Base-by-base conservation (phyloP, 352 stramenopile genomes). In the Phytophthora pseudosyringae region DNA sequence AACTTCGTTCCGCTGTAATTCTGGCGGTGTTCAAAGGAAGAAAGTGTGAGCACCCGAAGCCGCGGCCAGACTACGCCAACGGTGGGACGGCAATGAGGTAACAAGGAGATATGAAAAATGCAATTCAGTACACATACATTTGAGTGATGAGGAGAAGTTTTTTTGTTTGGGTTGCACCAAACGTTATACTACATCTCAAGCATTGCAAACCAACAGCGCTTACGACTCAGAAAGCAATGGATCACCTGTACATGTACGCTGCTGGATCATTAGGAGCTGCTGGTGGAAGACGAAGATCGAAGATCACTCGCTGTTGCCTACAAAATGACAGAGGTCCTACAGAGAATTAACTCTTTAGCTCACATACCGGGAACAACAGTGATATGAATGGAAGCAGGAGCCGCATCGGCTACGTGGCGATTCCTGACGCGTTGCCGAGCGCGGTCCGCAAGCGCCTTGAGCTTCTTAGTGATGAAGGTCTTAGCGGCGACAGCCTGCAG, bases 361-460 rank as follows among this genome's bases (percentile, higher is more conserved):
- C 26, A 33, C 26, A 11, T 32, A 31, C 15, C 36, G 16, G 62
- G 15, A 48, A 60, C 54, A 53, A 70, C 48, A 6, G 48, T 61
- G 47, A 65, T 65, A 32, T 61, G 55, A 15, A 61, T 65, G 4
- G 53, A 12, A 28, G 46, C 18, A 35, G 4, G 6, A 48, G 38
- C 8, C 32, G 33, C 29, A 33, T 46, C 32, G 7, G 36, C 7
- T 26, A 44, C 40, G 15, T 67, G 56, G n/a, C 78, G 78, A 39
- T 66, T 78, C 13, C 54, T 68, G 28, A 91, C 78, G 8, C 75
- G 76, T 40, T 64, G 54, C 9, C 81, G 77, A 7, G 81, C 81
- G 9, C 81, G 78, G 31, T 87, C 76, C 2, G 81, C 81, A 1
- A 89, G 57, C 16, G 74, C 26, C 60, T 88, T 82, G 48, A 90